Evolutionary conservation across 805 yeast genomes (phyloP), one percentile per base, ranked within the genome.

Genomic region (Starmerella vitae): DNA sequence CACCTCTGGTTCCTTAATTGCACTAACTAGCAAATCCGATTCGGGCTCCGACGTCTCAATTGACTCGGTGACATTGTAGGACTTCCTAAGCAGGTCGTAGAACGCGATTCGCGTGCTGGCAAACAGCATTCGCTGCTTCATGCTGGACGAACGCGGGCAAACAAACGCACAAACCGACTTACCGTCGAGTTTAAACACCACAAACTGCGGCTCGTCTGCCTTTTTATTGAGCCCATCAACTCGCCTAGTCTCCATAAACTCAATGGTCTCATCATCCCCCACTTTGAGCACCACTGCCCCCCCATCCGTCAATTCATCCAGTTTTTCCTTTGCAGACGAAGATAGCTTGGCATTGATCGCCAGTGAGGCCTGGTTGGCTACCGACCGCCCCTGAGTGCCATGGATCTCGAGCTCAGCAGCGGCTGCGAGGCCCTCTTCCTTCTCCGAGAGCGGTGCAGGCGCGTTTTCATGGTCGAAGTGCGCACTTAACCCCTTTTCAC

Each of bases 111-210:
- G 78, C 45, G 78, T 78, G 3, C 94, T 72, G 1, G 98, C 97
- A 54, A 85, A 84, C 36, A 85, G 58, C 96, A 88, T 88, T 51
- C 97, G 71, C 37, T 85, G 91, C 58, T 78, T 80, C 30, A 91
- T 91, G 59, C 76, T 77, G 31, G 94, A 78, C 1, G 86, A 85
- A 0, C 93, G 74, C 3, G 98, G 97, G 58, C 95, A 86, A 6
- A 88, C 69, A 56, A 83, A 83, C 24, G 86, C 72, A 57, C 88
- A 85, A 25, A 71, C 51, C 63, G 63, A 35, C 63, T 67, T 49
- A 30, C 39, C 48, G 9, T 39, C 34, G 30, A 49, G 42, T 29
- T 40, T 39, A 31, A 37, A 45, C 21, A 56, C 38, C 22, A 72
- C 71, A 56, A 74, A 85, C 52, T 61, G 82, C 59, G 76, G 84